These are phyloP conservation scores for Brassica hybrid DNA, from an alignment of 441 rosid genomes.

Conservation along the genomic window DNA sequence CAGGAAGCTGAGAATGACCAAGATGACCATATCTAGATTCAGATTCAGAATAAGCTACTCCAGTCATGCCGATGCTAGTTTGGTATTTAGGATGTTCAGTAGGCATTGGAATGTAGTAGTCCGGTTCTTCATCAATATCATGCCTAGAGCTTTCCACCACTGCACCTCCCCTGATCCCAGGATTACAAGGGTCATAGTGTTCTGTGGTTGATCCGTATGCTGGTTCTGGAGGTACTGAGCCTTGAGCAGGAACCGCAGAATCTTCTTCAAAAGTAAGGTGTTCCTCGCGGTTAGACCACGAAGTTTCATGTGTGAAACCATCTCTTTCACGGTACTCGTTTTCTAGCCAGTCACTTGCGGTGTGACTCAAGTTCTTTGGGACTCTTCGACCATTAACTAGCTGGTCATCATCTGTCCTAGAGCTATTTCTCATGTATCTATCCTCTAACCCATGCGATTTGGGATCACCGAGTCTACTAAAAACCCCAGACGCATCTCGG, in stretches of 20 bases:
- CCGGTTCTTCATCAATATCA: conserved; percentile 41
- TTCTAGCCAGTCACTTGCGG: conserved; percentile 38
- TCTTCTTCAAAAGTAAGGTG: conserved; percentile 32
- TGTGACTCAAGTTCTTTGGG: conserved; percentile 35
- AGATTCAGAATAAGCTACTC: conserved; percentile 39
- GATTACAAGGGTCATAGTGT: conserved; percentile 30
- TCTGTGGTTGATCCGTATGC: conserved; percentile 32
- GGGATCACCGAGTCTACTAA: conserved; percentile 31
- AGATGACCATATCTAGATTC: conserved; percentile 26
- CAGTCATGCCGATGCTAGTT: conserved; percentile 31
- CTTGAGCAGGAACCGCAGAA: conserved; percentile 41
- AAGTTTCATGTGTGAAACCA: conserved; percentile 29
- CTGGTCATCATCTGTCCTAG: conserved; percentile 28
- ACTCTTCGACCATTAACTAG: conserved; percentile 29
- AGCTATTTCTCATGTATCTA: conserved; percentile 35
- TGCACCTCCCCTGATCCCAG: conserved; percentile 37
- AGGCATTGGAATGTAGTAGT: conserved; percentile 38
- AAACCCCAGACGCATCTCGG: conserved; percentile 29
- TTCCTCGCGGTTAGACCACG: conserved; percentile 25
- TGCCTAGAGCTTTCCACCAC: conserved; percentile 32
- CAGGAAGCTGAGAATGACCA: conserved; percentile 38
- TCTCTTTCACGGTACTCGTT: conserved; percentile 33
- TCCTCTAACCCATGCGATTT: conserved; percentile 21
- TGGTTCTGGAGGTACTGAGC: conserved; percentile 23
- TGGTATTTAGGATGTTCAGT: conserved; percentile 34